These are phyloP conservation scores for Tolypocladium tundrense DNA, from an alignment of 2,329 filamentous ascomycete species.

Conservation along the genomic window DNA sequence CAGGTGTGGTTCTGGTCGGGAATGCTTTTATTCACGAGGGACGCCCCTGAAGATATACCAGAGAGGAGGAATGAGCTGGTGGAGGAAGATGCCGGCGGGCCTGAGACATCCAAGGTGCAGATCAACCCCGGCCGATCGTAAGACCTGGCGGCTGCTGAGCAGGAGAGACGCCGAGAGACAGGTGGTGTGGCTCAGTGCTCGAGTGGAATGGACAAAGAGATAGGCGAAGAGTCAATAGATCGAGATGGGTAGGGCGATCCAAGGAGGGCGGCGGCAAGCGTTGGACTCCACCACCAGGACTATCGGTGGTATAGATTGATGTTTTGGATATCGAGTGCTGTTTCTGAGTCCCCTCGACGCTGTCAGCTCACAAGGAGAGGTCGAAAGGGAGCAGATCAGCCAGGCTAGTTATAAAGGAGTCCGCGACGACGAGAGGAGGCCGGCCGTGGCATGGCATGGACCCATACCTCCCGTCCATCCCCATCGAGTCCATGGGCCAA, in stretches of 20 bases:
- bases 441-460: background rate
- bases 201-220: slow-evolving; percentile 22
- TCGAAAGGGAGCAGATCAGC: slow-evolving; percentile 6
- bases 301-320: slow-evolving; percentile 14
- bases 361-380: slow-evolving; percentile 2
- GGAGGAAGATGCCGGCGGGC: slow-evolving; percentile 17
- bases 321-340: slow-evolving; percentile 11
- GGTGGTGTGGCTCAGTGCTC: slow-evolving; percentile 16
- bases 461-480: background rate
- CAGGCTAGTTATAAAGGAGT: slow-evolving; percentile 6
- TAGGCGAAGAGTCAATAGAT: slow-evolving; percentile 11
- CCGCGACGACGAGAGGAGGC: background rate
- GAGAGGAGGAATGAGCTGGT: slow-evolving; percentile 25
- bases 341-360: slow-evolving; percentile 10
- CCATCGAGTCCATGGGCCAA: background rate
- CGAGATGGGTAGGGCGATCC: slow-evolving; percentile 15
- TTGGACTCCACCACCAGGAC: slow-evolving; percentile 9
- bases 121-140: slow-evolving; percentile 22
- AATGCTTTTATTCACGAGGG: slow-evolving; percentile 25
- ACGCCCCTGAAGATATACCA: slow-evolving; percentile 31
- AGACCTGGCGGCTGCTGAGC: slow-evolving; percentile 15
- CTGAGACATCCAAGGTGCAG: slow-evolving; percentile 25
- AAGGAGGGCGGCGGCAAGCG: slow-evolving; percentile 8
- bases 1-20: slow-evolving; percentile 18
- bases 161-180: slow-evolving; percentile 25